Base-by-base conservation (phyloP, 2,329 filamentous ascomycete genomes). In the Colletotrichum kahawae region DNA sequence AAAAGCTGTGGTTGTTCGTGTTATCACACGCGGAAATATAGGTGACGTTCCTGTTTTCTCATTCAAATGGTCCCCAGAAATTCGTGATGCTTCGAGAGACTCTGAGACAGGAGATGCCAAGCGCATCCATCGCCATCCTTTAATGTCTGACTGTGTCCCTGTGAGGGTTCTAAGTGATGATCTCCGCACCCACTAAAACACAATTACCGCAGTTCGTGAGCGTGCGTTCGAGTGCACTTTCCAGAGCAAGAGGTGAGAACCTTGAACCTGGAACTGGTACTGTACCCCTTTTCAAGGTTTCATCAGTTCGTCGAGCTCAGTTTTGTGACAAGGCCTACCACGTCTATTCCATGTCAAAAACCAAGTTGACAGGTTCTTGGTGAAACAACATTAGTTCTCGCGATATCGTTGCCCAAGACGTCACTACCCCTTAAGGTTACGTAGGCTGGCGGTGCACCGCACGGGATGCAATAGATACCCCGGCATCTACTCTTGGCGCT, bases 311-410 rank as follows among this genome's bases (percentile, higher is more conserved):
- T 13, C n/a, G 2, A 51, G 43, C 43, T n/a, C 7, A 0, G 43
- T 13, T 0, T 2, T 51, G 10, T 51, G 43, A 51, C 43, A 51
- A 51, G 43, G 43, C 21, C 1, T 51, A 21, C 43, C n/a, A 51
- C 43, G 43, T 51, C 43, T 51, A 1, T 51, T 13, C 43, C 43
- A 51, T 51, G 43, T 51, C 43, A 1, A 0, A 51, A 51, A 51
- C 43, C 0, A 51, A 51, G 43, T 51, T 51, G 43, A 51, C 43
- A 51, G 43, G 43, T 51, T 21, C 43, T 51, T 51, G 43, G n/a
- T 51, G 43, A 51, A 51, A 51, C 43, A 51, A 51, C 43, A 48
- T 48, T 48, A 51, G 43, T 51, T 51, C n/a, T 51, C 43, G n/a
- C 43, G 43, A 21, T 51, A 13, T 51, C n/a, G n/a, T 51, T 51